phyloP scores from a whole-genome alignment of 1,139 yeast genomes.

The Debaryomycetaceae sp. region DNA sequence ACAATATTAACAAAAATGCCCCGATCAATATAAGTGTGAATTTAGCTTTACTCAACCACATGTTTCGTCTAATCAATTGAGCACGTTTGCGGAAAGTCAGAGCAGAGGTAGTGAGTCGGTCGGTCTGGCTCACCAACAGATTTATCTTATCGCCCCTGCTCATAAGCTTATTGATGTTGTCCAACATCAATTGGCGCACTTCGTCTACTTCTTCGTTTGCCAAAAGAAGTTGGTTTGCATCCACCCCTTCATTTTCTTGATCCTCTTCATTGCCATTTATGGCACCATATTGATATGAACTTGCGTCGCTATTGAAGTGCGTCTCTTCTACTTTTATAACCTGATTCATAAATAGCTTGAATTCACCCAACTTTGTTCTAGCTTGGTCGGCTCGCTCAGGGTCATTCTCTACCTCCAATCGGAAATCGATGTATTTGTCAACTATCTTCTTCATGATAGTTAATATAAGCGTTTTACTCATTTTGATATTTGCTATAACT shows the following conservation, averaged over 20 bases:
- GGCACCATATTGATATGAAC: slow-evolving; percentile 35
- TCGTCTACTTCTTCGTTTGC: slow-evolving; percentile 52
- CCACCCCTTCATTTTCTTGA: slow-evolving; percentile 14
- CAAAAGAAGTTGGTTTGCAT: slow-evolving; percentile 32
- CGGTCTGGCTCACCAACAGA: slow-evolving; percentile 76
- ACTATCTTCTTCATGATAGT: slow-evolving; percentile 47
- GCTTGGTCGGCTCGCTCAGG: slow-evolving; percentile 10
- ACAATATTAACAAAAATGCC: slow-evolving; percentile 27
- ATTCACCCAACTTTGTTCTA: slow-evolving; percentile 40
- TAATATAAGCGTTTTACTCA: slow-evolving; percentile 44
- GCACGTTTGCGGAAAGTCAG: slow-evolving; percentile 73
- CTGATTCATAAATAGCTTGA: slow-evolving; percentile 50
- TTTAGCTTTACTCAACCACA: slow-evolving; percentile 63
- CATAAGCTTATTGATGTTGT: slow-evolving; percentile 64
- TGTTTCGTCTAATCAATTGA: slow-evolving; percentile 54
- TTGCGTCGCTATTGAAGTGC: slow-evolving; percentile 37
- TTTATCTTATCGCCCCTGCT: slow-evolving; percentile 80
- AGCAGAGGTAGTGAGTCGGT: slow-evolving; percentile 64
- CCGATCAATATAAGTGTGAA: slow-evolving; percentile 33
- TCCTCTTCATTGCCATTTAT: slow-evolving; percentile 13
- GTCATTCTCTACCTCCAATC: slow-evolving; percentile 20
- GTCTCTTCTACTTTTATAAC: slow-evolving; percentile 49
- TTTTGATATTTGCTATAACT: slow-evolving; percentile 41
- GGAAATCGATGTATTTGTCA: slow-evolving; percentile 46
- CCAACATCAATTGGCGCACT: slow-evolving; percentile 61